Evolutionary conservation across 2,329 filamentous ascomycete species (phyloP).

Genomic region (Trichoderma arundinaceum): DNA sequence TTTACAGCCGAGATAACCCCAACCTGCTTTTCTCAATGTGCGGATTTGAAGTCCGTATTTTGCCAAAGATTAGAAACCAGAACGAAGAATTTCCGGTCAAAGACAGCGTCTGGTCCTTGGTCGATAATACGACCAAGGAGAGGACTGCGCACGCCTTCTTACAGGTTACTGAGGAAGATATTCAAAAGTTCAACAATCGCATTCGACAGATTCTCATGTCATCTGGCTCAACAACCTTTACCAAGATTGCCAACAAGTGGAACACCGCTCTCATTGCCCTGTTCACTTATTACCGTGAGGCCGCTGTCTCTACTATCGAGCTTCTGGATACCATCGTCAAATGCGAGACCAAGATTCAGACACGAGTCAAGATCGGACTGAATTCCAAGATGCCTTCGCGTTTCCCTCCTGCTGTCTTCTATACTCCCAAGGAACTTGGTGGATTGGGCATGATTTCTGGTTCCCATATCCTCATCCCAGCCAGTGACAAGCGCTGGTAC

Average conservation of each 20-base stretch:
- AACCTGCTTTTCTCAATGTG: constrained; percentile 98
- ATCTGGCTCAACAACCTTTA: constrained; percentile 98
- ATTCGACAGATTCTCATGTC: constrained; percentile 99
- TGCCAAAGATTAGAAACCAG: constrained; percentile 92
- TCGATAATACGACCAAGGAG: constrained; percentile 96
- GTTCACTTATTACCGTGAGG: constrained; percentile 98
- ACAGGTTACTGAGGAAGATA: constrained; percentile 96
- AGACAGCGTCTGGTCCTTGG: constrained; percentile 97
- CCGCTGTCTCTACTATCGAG: constrained; percentile 92
- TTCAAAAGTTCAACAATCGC: constrained; percentile 98
- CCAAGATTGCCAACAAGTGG: constrained; percentile 99
- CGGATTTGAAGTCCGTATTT: constrained; percentile 93
- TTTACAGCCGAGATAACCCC: constrained; percentile 97
- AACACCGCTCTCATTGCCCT: constrained; percentile 96
- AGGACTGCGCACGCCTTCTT: constrained; percentile 96
- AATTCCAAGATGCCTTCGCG: constrained; percentile 99
- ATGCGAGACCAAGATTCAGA: constrained; percentile 99
- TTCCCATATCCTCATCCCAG: constrained; percentile 95
- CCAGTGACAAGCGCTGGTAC: constrained; percentile 97
- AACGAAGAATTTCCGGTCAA: constrained; percentile 97
- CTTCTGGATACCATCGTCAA: constrained; percentile 98
- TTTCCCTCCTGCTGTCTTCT: constrained; percentile 98
- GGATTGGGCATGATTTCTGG: constrained; percentile 99
- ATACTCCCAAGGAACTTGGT: constrained; percentile 96
- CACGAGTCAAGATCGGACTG: constrained; percentile 95